Evolutionary conservation across 202 grass and related monocot species (phyloP), one percentile per base, ranked within the genome.

Genomic region (Elaeis oleifera): DNA sequence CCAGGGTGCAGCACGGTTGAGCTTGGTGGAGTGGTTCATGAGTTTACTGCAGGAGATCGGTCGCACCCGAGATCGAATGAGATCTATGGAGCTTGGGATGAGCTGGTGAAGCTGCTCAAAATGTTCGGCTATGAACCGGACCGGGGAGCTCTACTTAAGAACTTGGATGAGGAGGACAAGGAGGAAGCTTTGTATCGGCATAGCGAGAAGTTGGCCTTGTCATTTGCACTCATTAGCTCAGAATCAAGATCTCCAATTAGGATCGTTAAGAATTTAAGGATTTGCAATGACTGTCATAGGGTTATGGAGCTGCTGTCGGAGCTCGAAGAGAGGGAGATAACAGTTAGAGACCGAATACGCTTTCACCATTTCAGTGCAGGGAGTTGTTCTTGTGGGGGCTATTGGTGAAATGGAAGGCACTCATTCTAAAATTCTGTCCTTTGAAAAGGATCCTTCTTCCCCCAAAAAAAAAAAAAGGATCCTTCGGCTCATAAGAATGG

Each of bases 221-320:
- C 58, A 63, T 63, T 63, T 63, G 60, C 31, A 2, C 7, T 63
- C 39, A 39, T 63, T 63, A 48, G 29, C 13, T 49, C 60, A 50
- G 60, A 63, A 63, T 29, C 16, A 48, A 49, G 18, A 21, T 63
- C 60, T 19, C 60, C 29, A 48, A 11, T 49, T 18, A 63, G 6
- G 31, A 63, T 63, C 39, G 13, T 63, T 63, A 63, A 63, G 60
- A 63, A 63, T 14, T 48, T 49, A 32, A 63, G 60, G 32, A 63
- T 63, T 63, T 49, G 32, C 32, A 48, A 3, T 14, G 60, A 63
- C 32, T 63, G 60, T 24, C 60, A 63, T 19, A 18, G 32, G 29
- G 60, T 32, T 63, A 50, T 63, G 60, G 31, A 63, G 19, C 19
- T 49, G 60, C 32, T 44, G 15, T 49, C 60, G 4, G 5, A 62